A percentile compares a stretch with the other conserved stretches of the same genome.
phyloP scores from a whole-genome alignment of 2,329 filamentous ascomycete genomes.

The Colletotrichum gloeosporioides region DNA sequence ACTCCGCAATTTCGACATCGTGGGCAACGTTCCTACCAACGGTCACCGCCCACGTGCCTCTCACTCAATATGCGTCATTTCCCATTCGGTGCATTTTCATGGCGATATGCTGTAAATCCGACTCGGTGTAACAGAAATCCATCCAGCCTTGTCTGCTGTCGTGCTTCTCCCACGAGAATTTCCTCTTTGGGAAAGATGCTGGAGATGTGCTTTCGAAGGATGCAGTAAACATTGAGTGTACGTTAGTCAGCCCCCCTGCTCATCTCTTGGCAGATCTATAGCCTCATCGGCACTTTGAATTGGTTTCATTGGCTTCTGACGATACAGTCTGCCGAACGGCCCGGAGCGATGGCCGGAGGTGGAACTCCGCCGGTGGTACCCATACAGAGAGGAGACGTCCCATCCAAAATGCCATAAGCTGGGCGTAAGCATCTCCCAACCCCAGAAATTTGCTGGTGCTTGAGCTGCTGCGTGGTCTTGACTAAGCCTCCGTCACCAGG shows the following conservation, averaged over 20 bases:
- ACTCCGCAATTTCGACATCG: neutral
- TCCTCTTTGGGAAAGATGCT: neutral
- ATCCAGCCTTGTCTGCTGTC: neutral
- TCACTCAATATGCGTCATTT: neutral
- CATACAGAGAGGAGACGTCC: neutral
- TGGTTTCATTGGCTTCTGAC: neutral
- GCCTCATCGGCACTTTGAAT: neutral
- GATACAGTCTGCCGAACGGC: neutral
- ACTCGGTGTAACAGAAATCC: neutral
- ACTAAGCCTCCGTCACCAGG: constrained; percentile 7
- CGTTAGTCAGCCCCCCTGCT: constrained; percentile 8
- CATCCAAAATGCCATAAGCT: neutral
- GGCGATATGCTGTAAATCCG: neutral
- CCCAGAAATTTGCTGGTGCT: neutral
- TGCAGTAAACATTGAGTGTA: neutral
- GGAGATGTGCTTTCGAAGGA: neutral
- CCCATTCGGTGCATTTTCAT: neutral
- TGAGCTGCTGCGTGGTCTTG: neutral
- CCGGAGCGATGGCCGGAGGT: neutral
- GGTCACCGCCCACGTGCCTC: neutral
- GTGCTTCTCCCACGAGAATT: neutral
- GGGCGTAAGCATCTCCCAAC: neutral
- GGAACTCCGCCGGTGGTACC: constrained; percentile 11
- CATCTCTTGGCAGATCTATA: neutral
- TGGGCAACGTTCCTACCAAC: neutral